Evolutionary conservation across 345 rosid genomes (phyloP).

Genomic region (Odontarrhena argentea): DNA sequence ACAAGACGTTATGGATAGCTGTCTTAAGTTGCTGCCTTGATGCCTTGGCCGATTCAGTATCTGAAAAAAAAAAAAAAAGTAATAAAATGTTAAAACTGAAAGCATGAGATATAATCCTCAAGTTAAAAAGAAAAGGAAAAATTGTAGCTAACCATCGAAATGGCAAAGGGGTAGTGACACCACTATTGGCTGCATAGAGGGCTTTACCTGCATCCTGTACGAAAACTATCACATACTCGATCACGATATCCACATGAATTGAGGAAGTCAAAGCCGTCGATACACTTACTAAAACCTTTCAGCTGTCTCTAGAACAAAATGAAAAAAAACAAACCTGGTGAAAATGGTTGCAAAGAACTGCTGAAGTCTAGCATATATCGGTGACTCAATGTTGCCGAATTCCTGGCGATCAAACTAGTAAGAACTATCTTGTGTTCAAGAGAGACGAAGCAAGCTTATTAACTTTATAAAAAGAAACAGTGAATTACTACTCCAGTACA

Average conservation of each 20-base stretch:
- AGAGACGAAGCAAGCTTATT: constrained; percentile 17
- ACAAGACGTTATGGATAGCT: constrained; percentile 66
- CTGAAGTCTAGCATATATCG: constrained; percentile 72
- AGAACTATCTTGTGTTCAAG: constrained; percentile 35
- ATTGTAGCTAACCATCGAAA: constrained; percentile 70
- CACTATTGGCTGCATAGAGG: constrained; percentile 69
- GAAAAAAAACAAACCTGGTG: constrained; percentile 56
- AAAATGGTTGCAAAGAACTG: constrained; percentile 73
- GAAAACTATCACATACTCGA: constrained; percentile 21
- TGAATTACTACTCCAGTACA: background rate
- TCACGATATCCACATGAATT: constrained; percentile 6
- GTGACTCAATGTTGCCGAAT: constrained; percentile 91
- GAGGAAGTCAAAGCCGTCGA: background rate
- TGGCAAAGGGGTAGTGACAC: constrained; percentile 87
- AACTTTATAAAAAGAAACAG: background rate
- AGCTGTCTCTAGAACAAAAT: background rate
- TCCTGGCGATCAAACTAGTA: constrained; percentile 56
- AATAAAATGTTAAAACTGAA: constrained; percentile 17
- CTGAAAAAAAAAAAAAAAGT: constrained; percentile 41
- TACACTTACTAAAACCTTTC: constrained; percentile 12
- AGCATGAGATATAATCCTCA: constrained; percentile 10
- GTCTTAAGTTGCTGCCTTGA: constrained; percentile 89
- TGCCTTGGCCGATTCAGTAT: constrained; percentile 90
- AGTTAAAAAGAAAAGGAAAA: constrained; percentile 8
- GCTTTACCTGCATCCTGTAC: constrained; percentile 85